Base-by-base conservation (phyloP, 2,329 filamentous ascomycete genomes). In the Penicillium sp. region DNA sequence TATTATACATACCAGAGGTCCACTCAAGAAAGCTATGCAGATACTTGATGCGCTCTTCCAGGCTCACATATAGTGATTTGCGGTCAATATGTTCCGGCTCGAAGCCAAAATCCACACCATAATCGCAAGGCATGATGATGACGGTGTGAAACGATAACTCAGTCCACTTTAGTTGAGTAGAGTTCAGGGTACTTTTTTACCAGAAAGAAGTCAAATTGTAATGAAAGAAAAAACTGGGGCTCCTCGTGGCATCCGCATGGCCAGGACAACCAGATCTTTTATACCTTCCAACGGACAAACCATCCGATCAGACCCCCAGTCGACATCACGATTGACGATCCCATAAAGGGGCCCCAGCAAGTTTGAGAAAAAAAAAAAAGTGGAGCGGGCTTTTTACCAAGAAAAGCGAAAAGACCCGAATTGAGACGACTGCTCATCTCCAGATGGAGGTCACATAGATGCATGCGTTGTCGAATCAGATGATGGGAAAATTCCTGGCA, bases 1-100 rank as follows among this genome's bases (percentile, higher is more conserved):
- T 54, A 39, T 53, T 41, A 44, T 13, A 73, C 85, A 50, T 78
- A 90, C 89, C 80, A 58, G 84, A 83, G 65, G 83, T 86, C 68
- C 91, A 92, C 68, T 92, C 89, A 26, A 92, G 83, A 58, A 92
- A 91, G 29, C 85, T 86, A 65, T 91, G 89, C 1, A 92, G 80
- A 61, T 91, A 92, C 51, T 84, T 83, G 57, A 92, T 84, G 50
- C 89, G 81, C 0, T 84, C 82, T 60, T 90, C 87, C 16, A 91
- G 80, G 63, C 84, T 85, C 24, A 86, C 90, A 73, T 91, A 91
- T 6, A 92, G 79, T 43, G 88, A 84, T 72, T 87, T 85, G 45
- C 89, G 85, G 71, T 88, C 84, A 63, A 91, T 81, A 67, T 90
- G 88, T 70, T 86, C 71, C 1, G 64, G 64, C 45, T 65, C 44